phyloP scores from a whole-genome alignment of 1,284 basidiomycete genomes.

The Cutaneotrichosporon sp. region DNA sequence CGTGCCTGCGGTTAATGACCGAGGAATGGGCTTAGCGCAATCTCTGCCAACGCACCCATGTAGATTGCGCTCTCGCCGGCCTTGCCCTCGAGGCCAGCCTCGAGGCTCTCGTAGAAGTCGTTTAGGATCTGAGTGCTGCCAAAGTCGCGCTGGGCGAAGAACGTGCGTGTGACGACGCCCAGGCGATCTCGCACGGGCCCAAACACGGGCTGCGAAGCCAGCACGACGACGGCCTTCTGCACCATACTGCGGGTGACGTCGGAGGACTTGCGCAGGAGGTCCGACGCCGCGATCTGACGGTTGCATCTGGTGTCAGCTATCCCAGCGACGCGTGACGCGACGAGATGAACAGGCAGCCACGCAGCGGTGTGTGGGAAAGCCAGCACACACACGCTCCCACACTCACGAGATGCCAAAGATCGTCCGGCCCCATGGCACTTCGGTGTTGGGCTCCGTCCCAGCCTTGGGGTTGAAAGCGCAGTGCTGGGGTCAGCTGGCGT shows the following conservation, averaged over 20 bases:
- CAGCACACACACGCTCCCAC: conserved; percentile 2
- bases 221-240: conserved; percentile 94
- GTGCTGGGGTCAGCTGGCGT: conserved; percentile 56
- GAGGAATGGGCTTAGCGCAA: background rate
- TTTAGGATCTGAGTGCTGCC: conserved; percentile 75
- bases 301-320: conserved; percentile 67
- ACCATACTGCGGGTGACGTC: conserved; percentile 95
- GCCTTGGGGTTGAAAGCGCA: conserved; percentile 57
- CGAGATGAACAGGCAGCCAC: background rate
- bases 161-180: conserved; percentile 88
- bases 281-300: conserved; percentile 82
- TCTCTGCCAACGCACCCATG: conserved; percentile 38
- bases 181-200: conserved; percentile 68
- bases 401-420: conserved; percentile 89
- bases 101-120: conserved; percentile 74
- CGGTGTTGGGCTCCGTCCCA: conserved; percentile 23
- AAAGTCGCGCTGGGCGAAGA: conserved; percentile 89
- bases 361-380: conserved; percentile 10
- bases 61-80: conserved; percentile 49
- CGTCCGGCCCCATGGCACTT: conserved; percentile 58
- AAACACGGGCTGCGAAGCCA: conserved; percentile 85
- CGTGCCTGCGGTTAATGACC: conserved; percentile 61
- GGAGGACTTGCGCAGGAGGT: conserved; percentile 73
- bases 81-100: conserved; percentile 53
- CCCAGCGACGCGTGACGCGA: too few relatives aligned